Percentiles rank a stretch among this genome's conserved stretches.
phyloP scores from a whole-genome alignment of 2,329 filamentous ascomycete genomes.

The Ceratocystis alfenasii region DNA sequence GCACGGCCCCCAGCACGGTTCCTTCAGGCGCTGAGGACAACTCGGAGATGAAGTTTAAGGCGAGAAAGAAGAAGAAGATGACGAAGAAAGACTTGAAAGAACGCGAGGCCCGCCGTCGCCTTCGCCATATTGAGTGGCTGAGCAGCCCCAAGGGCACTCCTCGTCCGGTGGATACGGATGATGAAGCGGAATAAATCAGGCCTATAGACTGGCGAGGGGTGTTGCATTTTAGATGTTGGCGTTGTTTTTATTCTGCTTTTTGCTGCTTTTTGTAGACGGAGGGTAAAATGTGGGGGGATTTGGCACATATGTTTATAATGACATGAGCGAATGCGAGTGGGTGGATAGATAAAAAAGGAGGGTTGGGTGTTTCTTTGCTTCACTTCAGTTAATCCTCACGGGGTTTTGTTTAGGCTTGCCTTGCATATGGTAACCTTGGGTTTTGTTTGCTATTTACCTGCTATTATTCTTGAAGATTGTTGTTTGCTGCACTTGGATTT shows the following conservation, averaged over 20 bases:
- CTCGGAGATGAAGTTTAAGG: slow-evolving; percentile 70
- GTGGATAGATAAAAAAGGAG: background rate
- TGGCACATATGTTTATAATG: background rate
- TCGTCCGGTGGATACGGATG: slow-evolving; percentile 64
- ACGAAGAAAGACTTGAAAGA: slow-evolving; percentile 96
- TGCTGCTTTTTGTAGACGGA: background rate
- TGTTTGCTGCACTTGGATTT: background rate
- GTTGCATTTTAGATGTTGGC: background rate
- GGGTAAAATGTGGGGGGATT: background rate
- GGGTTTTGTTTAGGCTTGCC: slow-evolving; percentile 4
- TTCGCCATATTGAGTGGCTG: slow-evolving; percentile 77
- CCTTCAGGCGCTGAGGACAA: slow-evolving; percentile 79
- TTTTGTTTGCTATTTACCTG: slow-evolving; percentile 3
- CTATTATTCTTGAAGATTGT: background rate
- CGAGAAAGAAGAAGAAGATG: slow-evolving; percentile 96
- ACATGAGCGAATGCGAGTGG: background rate
- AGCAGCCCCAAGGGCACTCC: slow-evolving; percentile 78
- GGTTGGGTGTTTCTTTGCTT: slow-evolving; percentile 1
- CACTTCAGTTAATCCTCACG: slow-evolving; percentile 17
- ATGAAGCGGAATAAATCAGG: slow-evolving; percentile 42
- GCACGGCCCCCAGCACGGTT: slow-evolving; percentile 49
- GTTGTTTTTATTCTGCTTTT: slow-evolving; percentile 5
- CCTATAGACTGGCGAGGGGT: no score
- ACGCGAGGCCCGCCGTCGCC: slow-evolving; percentile 68
- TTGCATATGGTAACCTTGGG: slow-evolving; percentile 1